phyloP scores from a whole-genome alignment of 1,139 yeast genomes.

The Diutina siamensis region DNA sequence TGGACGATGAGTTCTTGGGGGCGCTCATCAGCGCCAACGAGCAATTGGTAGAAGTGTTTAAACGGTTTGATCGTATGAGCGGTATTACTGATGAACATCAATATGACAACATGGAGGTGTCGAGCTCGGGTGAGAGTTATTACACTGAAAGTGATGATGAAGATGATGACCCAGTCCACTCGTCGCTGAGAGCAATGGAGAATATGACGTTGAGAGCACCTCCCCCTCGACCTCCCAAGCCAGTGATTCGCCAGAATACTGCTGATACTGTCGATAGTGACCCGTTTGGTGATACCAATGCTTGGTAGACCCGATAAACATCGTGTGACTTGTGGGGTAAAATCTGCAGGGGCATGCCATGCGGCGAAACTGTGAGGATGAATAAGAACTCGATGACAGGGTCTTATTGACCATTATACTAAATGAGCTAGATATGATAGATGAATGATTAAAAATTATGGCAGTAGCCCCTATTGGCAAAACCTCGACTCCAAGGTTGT shows the following conservation, averaged over 20 bases:
- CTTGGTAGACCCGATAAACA: no score
- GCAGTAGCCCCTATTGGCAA: no score
- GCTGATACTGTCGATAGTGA: conserved; percentile 12
- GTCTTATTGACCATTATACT: no score
- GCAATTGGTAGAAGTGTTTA: conserved; percentile 64
- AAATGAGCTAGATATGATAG: no score
- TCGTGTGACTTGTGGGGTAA: background rate
- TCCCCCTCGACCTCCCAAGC: conserved; percentile 25
- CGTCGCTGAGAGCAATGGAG: conserved; percentile 6
- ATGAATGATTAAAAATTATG: no score
- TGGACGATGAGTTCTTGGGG: conserved; percentile 75
- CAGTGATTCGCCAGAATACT: conserved; percentile 10
- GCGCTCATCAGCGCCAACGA: conserved; percentile 82
- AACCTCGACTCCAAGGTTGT: no score
- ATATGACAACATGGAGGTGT: conserved; percentile 18
- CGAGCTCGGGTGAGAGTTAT: conserved; percentile 27
- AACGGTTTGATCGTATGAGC: conserved; percentile 44
- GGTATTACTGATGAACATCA: conserved; percentile 25
- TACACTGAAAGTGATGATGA: conserved; percentile 30
- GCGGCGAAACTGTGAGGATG: no score
- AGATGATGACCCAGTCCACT: conserved; percentile 23
- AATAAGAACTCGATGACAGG: no score
- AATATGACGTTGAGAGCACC: conserved; percentile 18
- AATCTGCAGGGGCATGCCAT: background rate
- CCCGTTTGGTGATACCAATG: conserved; percentile 52